Percentiles rank a stretch among this genome's conserved stretches.
phyloP scores from a whole-genome alignment of 73 alveolate genomes.

The Paramecium sonneborni region DNA sequence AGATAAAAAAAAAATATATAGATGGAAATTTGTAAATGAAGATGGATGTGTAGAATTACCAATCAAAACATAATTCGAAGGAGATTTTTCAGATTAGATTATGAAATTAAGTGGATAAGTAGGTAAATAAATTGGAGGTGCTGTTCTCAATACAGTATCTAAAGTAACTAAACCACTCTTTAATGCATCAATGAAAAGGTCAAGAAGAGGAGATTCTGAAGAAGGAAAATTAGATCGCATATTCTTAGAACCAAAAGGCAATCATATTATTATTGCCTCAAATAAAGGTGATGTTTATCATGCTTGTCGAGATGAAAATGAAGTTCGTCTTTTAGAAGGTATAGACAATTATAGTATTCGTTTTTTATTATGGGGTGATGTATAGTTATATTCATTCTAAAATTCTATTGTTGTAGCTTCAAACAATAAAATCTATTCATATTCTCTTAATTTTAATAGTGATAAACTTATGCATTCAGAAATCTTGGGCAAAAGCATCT shows the following conservation, averaged over 20 bases:
- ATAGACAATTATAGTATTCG: background rate
- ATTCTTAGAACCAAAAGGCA: slow-evolving; percentile 11
- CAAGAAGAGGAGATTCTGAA: background rate
- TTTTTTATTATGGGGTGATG: background rate
- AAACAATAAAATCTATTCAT: background rate
- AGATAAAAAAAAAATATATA: background rate
- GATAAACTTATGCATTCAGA: background rate
- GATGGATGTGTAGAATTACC: background rate
- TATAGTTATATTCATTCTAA: background rate
- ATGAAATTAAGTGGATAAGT: background rate
- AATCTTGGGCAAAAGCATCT: background rate
- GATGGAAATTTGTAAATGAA: background rate
- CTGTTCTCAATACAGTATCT: background rate
- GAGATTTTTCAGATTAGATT: background rate
- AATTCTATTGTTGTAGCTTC: background rate
- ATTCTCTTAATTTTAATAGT: background rate
- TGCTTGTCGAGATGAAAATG: background rate
- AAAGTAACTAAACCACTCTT: background rate
- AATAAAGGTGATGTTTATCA: background rate
- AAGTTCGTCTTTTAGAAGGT: background rate
- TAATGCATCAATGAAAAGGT: background rate
- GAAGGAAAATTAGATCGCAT: background rate
- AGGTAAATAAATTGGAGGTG: background rate
- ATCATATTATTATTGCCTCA: background rate
- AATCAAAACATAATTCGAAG: background rate